Evolutionary conservation across 129 eudicot genomes (phyloP), one percentile per base, ranked within the genome.

Genomic region (Tagetes patula): DNA sequence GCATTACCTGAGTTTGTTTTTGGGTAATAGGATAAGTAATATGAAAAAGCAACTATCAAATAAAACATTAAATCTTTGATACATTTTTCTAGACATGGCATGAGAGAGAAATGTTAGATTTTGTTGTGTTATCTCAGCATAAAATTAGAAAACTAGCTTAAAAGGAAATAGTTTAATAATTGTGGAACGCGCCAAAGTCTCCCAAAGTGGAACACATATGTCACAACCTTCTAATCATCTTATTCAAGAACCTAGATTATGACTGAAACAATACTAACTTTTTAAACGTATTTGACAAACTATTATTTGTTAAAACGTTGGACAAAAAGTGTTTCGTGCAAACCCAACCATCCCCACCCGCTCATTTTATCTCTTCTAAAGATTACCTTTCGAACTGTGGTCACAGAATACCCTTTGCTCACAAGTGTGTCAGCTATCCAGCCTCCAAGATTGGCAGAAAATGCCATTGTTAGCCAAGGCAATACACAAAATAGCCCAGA

Each of bases 381-480:
- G 0, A 84, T 60, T 89, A 92, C 98, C 95, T 92, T 92, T 48
- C 98, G 81, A 50, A 92, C 98, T 42, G 73, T 83, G 38, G 98
- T 92, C 70, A 89, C 95, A 1, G 98, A 92, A 43, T 45, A 72
- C 69, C 98, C 98, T 82, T 82, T 89, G 82, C 87, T 92, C 71
- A 92, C 96, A 47, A 92, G 88, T 39, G 96, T 85, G 65, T 92
- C 98, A 30, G 98, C 98, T 75, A 92, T 89, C 98, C 98, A 92
- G n/a, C 98, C 98, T 65, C 98, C 98, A 63, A 89, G 82, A 75
- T 92, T 92, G 32, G 98, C 98, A 50, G 89, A 89, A 65, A 92
- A 75, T 41, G 98, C 98, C 98, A 92, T 92, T 6, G 98, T 92
- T 67, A 92, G 95, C 98, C 98, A 92, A 31, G 98, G 98, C 65